Evolutionary conservation across 2,329 filamentous ascomycete genomes (phyloP), one percentile per base, ranked within the genome.

Genomic region (Penicillium olsonii): DNA sequence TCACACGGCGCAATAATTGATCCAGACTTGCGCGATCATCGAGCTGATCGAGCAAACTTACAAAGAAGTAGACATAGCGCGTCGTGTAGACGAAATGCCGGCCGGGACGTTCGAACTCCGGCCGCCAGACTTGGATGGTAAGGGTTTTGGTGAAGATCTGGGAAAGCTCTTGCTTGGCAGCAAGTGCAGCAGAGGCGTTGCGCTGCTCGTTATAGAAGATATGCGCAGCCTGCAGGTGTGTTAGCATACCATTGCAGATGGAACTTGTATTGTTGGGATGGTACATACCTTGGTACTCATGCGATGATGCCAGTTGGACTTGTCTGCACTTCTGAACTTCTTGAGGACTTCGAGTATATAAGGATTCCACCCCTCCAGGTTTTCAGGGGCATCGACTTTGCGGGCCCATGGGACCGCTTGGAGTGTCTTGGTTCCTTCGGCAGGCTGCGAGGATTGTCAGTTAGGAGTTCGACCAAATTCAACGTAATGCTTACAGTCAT

Each of bases 131-230:
- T 64, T 95, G 92, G 68, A 96, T 85, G 1, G 88, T 87, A 87
- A 95, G 95, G 0, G 90, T 95, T 73, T 96, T 96, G 33, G 92
- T 95, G 59, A 96, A 92, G 45, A 96, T 87, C 35, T 95, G 80
- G 42, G 90, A 92, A 12, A 95, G 82, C 46, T 92, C 88, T 63
- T 86, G 82, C 59, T 91, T 92, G 18, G 88, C 86, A 26, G 81
- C 82, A 12, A 79, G 69, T 5, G 79, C 79, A 10, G 79, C 76
- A 57, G 76, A 61, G n/a, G 78, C 69, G 43, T 77, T 75, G 40
- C 75, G 74, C 2, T 72, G 67, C 34, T 81, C 79, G 49, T 85
- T 78, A 57, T 83, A 87, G 6, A 86, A 72, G 34, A 87, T 76
- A 56, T 80, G 79, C 5, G 84, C 84, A 54, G 82, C 68, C 64